These are phyloP conservation scores for Kuraishia hungarica DNA, from an alignment of 805 yeast genomes.

Conservation along the genomic window DNA sequence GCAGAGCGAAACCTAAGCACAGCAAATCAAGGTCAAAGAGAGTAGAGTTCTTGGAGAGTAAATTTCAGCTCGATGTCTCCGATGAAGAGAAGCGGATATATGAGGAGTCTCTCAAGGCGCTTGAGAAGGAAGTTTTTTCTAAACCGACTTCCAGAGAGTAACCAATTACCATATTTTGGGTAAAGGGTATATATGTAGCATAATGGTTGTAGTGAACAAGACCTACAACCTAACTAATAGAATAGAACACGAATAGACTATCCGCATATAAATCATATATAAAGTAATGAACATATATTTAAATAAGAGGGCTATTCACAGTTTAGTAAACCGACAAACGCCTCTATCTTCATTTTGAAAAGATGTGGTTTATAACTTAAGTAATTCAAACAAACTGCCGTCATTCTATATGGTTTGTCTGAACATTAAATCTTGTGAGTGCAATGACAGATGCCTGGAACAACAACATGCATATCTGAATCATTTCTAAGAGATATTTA, in stretches of 20 bases:
- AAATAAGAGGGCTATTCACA: neutral
- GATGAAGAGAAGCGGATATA: slow-evolving; percentile 31
- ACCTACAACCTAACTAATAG: no score
- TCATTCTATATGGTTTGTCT: neutral
- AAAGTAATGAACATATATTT: neutral
- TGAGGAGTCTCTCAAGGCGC: slow-evolving; percentile 30
- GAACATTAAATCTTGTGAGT: neutral
- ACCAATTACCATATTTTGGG: no score
- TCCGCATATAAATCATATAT: no score
- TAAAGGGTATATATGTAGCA: no score
- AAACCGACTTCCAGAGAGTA: slow-evolving; percentile 2
- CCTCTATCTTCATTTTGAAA: neutral
- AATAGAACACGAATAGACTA: no score
- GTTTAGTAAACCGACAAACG: neutral
- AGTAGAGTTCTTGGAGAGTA: slow-evolving; percentile 3
- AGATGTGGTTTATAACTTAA: neutral
- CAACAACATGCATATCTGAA: neutral
- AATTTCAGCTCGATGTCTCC: slow-evolving; percentile 20
- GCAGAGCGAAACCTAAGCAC: neutral
- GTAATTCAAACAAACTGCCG: neutral
- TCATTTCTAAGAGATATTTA: neutral
- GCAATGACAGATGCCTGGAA: neutral
- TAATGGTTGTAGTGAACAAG: no score
- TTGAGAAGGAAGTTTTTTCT: slow-evolving; percentile 32
- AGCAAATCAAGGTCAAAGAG: slow-evolving; percentile 5